These are phyloP conservation scores for Myriosclerotinia duriaeana DNA, from an alignment of 2,329 filamentous ascomycete species.

Conservation along the genomic window DNA sequence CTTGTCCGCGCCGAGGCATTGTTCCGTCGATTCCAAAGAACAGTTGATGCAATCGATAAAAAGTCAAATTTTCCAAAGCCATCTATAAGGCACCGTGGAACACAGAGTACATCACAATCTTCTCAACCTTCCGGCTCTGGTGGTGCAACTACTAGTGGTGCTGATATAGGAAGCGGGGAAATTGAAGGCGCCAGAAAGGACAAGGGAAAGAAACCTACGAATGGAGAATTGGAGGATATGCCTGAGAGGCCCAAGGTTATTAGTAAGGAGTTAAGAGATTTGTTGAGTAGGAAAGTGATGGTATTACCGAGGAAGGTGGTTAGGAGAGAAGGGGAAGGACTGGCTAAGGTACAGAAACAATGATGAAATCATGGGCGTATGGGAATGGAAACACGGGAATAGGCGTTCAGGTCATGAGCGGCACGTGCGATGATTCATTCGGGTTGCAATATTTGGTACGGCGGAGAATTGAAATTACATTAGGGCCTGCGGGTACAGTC, in stretches of 20 bases:
- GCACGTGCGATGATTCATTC: background rate
- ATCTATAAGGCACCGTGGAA: slow-evolving; percentile 38
- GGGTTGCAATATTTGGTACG: background rate
- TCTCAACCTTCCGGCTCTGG: background rate
- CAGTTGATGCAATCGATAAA: slow-evolving; percentile 89
- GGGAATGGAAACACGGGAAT: background rate
- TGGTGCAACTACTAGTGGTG: slow-evolving; percentile 16
- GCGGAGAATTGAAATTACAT: background rate
- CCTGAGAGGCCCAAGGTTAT: slow-evolving; percentile 51
- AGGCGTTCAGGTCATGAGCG: background rate
- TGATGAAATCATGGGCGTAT: background rate
- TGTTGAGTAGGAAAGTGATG: slow-evolving; percentile 60
- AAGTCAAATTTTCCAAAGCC: slow-evolving; percentile 78
- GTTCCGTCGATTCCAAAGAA: slow-evolving; percentile 82
- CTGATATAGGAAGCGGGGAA: slow-evolving; percentile 34
- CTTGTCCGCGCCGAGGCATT: slow-evolving; percentile 85
- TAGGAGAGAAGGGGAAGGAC: slow-evolving; percentile 39
- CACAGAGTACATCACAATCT: background rate
- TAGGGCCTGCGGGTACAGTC: background rate
- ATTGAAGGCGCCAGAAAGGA: slow-evolving; percentile 23
- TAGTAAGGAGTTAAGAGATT: slow-evolving; percentile 58
- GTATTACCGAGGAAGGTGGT: slow-evolving; percentile 40
- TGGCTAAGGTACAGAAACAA: slow-evolving; percentile 21
- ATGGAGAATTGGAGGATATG: slow-evolving; percentile 35
- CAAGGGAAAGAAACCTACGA: slow-evolving; percentile 24